A percentile compares a stretch with the other conserved stretches of the same genome.
Conservation (phyloP, 108 stramenopile species). For the Phaeodactylum tricornutum region DNA sequence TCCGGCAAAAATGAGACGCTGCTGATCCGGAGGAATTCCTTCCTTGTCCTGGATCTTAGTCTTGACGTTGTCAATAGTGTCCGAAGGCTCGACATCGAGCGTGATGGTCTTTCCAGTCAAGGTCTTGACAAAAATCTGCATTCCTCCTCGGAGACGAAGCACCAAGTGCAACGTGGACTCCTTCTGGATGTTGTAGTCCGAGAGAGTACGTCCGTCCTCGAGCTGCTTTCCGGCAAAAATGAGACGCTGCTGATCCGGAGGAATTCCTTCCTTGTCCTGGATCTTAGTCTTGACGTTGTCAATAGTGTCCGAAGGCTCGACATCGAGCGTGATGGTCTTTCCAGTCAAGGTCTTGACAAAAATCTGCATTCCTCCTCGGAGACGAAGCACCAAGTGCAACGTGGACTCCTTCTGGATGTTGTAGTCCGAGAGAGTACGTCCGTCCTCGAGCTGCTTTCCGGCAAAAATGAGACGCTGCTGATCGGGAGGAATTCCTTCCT, state of each 20-base stretch:
- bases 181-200: conserved; percentile 90
- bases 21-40: conserved; percentile 82
- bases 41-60: conserved; percentile 84
- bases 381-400: conserved; percentile 68
- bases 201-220: conserved; percentile 78
- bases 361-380: conserved; percentile 25
- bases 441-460: conserved; percentile 87
- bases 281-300: conserved; percentile 84
- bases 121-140: conserved; percentile 79
- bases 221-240: conserved; percentile 88
- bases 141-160: conserved; percentile 42
- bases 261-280: conserved; percentile 86
- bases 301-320: conserved; percentile 88
- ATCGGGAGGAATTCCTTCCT: conserved; percentile 83
- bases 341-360: conserved; percentile 92
- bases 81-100: conserved; percentile 88
- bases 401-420: conserved; percentile 87
- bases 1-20: conserved; percentile 79
- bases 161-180: conserved; percentile 78
- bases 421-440: conserved; percentile 78
- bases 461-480: conserved; percentile 82
- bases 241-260: conserved; percentile 76
- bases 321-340: conserved; percentile 65
- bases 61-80: conserved; percentile 82
- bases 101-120: conserved; percentile 79